A percentile compares a stretch with the other conserved stretches of the same genome.
Conservation (phyloP, 208 protist species). For the Naegleria lovaniensis region DNA sequence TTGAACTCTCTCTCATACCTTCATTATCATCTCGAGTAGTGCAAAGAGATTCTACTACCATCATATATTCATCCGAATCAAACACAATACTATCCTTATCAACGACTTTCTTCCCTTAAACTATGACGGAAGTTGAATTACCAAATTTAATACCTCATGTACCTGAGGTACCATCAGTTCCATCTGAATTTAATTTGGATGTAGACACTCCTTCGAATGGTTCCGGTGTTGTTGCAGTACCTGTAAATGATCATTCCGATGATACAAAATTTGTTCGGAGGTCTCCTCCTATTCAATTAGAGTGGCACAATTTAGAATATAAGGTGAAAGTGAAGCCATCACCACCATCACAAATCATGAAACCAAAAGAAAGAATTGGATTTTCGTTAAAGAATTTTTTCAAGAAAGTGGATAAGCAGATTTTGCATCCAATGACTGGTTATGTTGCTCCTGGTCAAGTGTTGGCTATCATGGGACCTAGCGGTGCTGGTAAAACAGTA, state of each 20-base stretch:
- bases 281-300: neutral
- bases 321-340: neutral
- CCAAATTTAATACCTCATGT: too few relatives aligned
- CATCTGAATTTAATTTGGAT: too few relatives aligned
- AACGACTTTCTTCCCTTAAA: too few relatives aligned
- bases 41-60: too few relatives aligned
- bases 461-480: conserved; percentile 18
- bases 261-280: neutral
- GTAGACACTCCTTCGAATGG: too few relatives aligned
- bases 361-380: neutral
- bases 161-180: too few relatives aligned
- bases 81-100: too few relatives aligned
- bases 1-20: too few relatives aligned
- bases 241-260: neutral
- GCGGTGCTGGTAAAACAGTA: conserved; percentile 9
- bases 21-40: too few relatives aligned
- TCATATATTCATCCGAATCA: too few relatives aligned
- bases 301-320: neutral
- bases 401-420: neutral
- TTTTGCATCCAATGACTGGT: conserved; percentile 19
- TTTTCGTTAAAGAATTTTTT: neutral
- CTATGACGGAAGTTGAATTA: too few relatives aligned
- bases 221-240: too few relatives aligned
- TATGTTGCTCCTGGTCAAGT: neutral
- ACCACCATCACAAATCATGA: neutral